Conservation (phyloP, 371 early-diverging fungal species). For the Mucor indicus region DNA sequence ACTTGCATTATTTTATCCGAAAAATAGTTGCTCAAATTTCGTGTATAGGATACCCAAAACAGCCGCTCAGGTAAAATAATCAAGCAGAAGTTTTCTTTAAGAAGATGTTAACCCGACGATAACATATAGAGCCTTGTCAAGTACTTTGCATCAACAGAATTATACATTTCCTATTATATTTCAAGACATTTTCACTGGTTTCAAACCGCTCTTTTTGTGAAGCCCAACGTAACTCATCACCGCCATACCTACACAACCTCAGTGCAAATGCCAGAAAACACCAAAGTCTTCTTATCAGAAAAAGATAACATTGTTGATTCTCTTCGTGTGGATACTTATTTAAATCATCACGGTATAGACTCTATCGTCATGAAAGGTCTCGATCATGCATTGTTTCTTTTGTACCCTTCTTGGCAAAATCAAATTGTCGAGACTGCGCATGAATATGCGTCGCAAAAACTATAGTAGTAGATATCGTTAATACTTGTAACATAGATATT, state of each 20-base stretch:
- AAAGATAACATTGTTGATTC: conserved; percentile 53
- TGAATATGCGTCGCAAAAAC: too few species aligned
- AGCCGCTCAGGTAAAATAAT: conserved; percentile 55
- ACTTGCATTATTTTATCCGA: background rate
- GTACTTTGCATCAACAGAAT: conserved; percentile 66
- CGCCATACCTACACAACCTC: conserved; percentile 12
- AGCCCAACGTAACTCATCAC: conserved; percentile 19
- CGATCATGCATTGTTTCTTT: conserved; percentile 55
- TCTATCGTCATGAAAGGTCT: conserved; percentile 46
- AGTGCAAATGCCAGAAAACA: conserved; percentile 23
- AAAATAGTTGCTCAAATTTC: conserved; percentile 60
- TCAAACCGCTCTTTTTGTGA: conserved; percentile 51
- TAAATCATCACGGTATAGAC: conserved; percentile 40
- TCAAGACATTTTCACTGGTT: conserved; percentile 68
- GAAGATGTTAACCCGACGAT: too few species aligned
- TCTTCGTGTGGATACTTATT: conserved; percentile 38
- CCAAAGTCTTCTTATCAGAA: conserved; percentile 46
- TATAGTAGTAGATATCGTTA: too few species aligned
- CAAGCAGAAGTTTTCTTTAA: too few species aligned
- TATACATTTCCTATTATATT: conserved; percentile 66
- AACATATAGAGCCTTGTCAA: conserved; percentile 47
- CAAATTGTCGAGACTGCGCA: too few species aligned
- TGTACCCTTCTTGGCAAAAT: conserved; percentile 40
- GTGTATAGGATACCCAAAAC: conserved; percentile 61
- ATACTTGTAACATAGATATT: too few species aligned